Percentiles rank a stretch among this genome's conserved stretches.
phyloP scores from a whole-genome alignment of 2,329 filamentous ascomycete species.

The Balansia obtecta region DNA sequence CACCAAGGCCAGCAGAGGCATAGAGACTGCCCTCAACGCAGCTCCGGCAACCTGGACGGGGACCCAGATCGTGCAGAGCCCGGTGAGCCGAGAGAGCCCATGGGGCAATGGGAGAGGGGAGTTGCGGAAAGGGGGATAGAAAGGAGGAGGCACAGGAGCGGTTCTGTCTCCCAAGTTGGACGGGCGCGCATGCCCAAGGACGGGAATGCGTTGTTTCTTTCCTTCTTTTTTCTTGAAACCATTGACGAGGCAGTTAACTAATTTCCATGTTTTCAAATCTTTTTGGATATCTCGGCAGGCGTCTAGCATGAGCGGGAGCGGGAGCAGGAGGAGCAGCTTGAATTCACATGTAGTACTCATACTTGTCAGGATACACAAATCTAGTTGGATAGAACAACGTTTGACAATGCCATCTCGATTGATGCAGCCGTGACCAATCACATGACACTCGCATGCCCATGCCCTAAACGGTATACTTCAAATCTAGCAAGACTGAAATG shows the following conservation, averaged over 20 bases:
- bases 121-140: background rate
- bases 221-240: background rate
- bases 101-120: background rate
- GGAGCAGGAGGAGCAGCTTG: no score
- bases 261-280: no score
- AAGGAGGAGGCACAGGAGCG: background rate
- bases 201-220: background rate
- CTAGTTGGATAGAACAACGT: no score
- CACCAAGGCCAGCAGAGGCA: slow-evolving; percentile 1
- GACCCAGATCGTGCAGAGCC: slow-evolving; percentile 3
- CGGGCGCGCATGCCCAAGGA: background rate
- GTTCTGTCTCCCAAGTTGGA: slow-evolving; percentile 1
- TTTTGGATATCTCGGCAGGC: background rate
- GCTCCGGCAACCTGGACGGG: slow-evolving; percentile 6
- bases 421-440: no score
- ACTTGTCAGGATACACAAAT: no score
- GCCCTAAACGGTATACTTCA: no score
- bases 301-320: background rate
- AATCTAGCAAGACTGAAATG: no score
- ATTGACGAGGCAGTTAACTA: no score
- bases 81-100: slow-evolving; percentile 1
- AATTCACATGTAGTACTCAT: no score
- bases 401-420: no score
- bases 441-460: no score
- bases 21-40: slow-evolving; percentile 4